Evolutionary conservation across 1,284 basidiomycete genomes (phyloP), one percentile per base, ranked within the genome.

Genomic region (Microbotryum saponariae): DNA sequence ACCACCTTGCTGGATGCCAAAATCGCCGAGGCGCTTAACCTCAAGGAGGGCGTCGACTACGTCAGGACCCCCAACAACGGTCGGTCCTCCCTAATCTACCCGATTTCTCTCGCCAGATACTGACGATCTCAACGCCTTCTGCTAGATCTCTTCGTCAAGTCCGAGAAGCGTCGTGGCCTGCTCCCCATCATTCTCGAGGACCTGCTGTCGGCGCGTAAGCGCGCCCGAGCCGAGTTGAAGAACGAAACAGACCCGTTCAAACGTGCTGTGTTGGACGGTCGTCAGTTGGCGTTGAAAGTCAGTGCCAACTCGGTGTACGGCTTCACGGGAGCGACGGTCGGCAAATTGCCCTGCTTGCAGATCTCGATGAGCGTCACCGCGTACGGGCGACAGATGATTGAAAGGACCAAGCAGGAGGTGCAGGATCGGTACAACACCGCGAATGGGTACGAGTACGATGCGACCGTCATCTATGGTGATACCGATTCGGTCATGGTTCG

Each of bases 401-500:
- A 97, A 75, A 85, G 85, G 73, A 97, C 93, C 2, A 97, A 93
- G 74, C 67, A 89, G 85, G 88, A 89, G 77, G 93, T 97, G 8
- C 92, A 97, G 74, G 81, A 83, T 0, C 84, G 91, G 70, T 97
- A 91, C 73, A 88, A 82, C 55, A 81, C 87, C 16, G 85, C 84
- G 18, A 96, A 96, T 71, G 91, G 91, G 0, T 86, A 88, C 71
- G 77, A 82, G 33, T 83, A 92, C 72, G 85, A 96, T 69, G 91
- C 92, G 1, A 83, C 88, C 71, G 88, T 97, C 73, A 89, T 97
- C 62, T 97, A 97, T 70, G 92, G 92, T 68, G 92, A 97, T 76
- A 97, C 92, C 0, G 92, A 97, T 78, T 97, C 92, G 1, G 91
- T 97, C 73, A 97, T 97, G 92, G 88, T 96, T 53, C 86, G 84